phyloP scores from a whole-genome alignment of 2,329 filamentous ascomycete species.

The Emydomyces testavorans region DNA sequence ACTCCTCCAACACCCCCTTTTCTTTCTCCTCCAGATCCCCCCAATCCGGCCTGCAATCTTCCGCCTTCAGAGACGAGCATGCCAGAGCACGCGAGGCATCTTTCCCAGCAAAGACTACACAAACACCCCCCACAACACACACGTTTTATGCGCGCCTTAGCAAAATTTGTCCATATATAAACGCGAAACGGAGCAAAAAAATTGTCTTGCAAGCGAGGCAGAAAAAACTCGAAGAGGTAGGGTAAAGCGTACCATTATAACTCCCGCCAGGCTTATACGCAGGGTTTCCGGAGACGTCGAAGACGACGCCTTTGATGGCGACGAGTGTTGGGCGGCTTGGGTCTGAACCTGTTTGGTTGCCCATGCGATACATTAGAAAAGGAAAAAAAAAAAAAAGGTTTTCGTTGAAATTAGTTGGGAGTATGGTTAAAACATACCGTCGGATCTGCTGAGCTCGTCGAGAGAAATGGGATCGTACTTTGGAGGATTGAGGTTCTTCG shows the following conservation, averaged over 20 bases:
- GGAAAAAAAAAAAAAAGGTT: not conserved
- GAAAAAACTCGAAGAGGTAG: not conserved
- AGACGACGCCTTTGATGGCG: constrained; percentile 75
- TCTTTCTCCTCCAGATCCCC: constrained; percentile 72
- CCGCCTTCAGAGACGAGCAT: constrained; percentile 70
- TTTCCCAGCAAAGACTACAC: constrained; percentile 92
- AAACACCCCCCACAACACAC: too few relatives aligned
- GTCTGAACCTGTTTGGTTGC: constrained; percentile 14
- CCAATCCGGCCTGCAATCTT: constrained; percentile 77
- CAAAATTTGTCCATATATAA: too few relatives aligned
- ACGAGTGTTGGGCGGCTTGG: constrained; percentile 42
- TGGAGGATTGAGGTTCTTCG: constrained; percentile 54
- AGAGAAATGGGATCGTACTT: constrained; percentile 77
- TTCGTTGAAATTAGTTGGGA: too few relatives aligned
- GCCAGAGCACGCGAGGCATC: constrained; percentile 89
- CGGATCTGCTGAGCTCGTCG: constrained; percentile 67
- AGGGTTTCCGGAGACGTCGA: constrained; percentile 84
- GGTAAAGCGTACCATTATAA: constrained; percentile 59
- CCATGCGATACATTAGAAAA: too few relatives aligned
- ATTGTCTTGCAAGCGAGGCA: too few relatives aligned
- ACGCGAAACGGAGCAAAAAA: too few relatives aligned
- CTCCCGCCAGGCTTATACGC: constrained; percentile 71
- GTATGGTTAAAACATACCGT: constrained; percentile 66
- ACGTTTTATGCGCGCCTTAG: too few relatives aligned
- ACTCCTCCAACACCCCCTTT: constrained; percentile 74